Percentiles rank a stretch among this genome's conserved stretches.
phyloP scores from a whole-genome alignment of 306 rosid species.

The Cucumis sativus region DNA sequence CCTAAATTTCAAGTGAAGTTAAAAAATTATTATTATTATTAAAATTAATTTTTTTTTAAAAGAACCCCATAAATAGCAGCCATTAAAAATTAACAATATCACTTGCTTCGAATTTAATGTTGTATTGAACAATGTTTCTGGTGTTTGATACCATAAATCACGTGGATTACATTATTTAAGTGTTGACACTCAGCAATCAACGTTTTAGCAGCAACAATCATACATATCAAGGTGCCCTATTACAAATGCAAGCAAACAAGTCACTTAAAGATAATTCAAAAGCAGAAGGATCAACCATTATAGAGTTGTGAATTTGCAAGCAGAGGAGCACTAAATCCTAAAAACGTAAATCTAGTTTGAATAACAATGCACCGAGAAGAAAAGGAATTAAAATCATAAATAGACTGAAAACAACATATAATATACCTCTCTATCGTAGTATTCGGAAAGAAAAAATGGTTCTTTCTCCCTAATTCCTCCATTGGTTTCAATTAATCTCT shows the following conservation, averaged over 20 bases:
- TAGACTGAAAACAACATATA: not conserved
- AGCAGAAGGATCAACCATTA: not conserved
- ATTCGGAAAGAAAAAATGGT: slow-evolving; percentile 67
- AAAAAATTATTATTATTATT: not conserved
- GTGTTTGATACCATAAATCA: not conserved
- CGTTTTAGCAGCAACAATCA: not conserved
- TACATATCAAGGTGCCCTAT: not conserved
- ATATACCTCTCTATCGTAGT: slow-evolving; percentile 52
- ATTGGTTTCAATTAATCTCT: slow-evolving; percentile 44
- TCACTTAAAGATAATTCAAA: not conserved
- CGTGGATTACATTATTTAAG: not conserved
- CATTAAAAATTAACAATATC: not conserved
- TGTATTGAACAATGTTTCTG: not conserved
- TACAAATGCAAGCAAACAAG: not conserved
- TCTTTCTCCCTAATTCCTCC: slow-evolving; percentile 62
- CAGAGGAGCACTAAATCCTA: not conserved
- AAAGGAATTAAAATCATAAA: not conserved
- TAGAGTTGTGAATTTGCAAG: not conserved
- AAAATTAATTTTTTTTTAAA: too few species aligned
- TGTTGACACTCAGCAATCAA: not conserved
- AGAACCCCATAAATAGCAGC: not conserved
- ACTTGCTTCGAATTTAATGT: not conserved
- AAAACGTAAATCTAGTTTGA: not conserved
- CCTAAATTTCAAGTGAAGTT: not conserved
- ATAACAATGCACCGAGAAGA: not conserved